Evolutionary conservation across 768 basidiomycete species (phyloP), one percentile per base, ranked within the genome.

Genomic region (Rhodocollybia butyracea): DNA sequence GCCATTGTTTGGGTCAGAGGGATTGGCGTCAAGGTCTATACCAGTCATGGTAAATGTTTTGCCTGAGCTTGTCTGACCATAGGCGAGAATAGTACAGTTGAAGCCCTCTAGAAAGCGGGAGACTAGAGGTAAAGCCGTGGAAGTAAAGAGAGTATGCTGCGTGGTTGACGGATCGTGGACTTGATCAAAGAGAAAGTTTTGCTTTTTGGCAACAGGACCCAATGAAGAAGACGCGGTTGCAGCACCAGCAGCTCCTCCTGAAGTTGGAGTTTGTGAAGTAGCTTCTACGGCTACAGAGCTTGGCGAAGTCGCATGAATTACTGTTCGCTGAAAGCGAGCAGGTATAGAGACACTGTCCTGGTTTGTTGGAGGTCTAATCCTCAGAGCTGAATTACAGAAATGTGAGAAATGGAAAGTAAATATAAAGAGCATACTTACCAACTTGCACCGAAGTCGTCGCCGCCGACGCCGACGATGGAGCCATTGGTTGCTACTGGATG

Each of bases 41-140:
- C 96, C 96, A 29, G 96, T 95, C 97, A 98, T 98, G 40, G 96
- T 94, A 70, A 93, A 94, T 1, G 92, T 94, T 74, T 99, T 99
- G 56, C 96, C 96, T 60, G 91, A 94, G 61, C 90, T 91, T 2
- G 96, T 98, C 70, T 98, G 96, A 34, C 96, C 96, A 71, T 99
- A 99, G 48, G 97, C 97, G 60, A 99, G 84, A 54, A 98, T 89
- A 11, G 97, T 99, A 59, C 95, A 96, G 74, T 99, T 99, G 71
- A 94, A 94, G 4, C 96, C 96, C 64, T 94, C 91, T 29, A 93
- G 66, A 68, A 96, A 96, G 61, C 91, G 88, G 27, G 85, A 81
- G 59, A 95, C 79, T 65, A 96, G 87, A 11, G 91, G 91, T 42
- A 87, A 80, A 21, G 92, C 89, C 34, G 94, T 95, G 5, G 81